Evolutionary conservation across 2,329 filamentous ascomycete genomes (phyloP), one percentile per base, ranked within the genome.

Genomic region (Setomelanomma holmii): DNA sequence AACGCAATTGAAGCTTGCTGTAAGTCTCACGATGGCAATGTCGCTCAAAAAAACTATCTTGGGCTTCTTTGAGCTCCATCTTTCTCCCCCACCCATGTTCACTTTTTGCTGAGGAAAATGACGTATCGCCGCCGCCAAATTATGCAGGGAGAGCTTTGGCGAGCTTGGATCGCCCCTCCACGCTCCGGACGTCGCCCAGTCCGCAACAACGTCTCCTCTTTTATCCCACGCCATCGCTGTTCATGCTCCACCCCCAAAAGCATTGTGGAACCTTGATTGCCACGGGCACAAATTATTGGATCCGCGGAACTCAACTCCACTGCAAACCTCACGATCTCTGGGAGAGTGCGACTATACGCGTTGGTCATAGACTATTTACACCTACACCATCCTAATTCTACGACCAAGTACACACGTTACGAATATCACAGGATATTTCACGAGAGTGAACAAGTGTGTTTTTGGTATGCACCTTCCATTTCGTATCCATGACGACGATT

Each of bases 111-210:
- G 49, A 52, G 49, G 44, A 49, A 45, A 20, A 65, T 70, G 67
- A 70, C 67, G 67, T 63, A 64, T 49, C 46, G 48, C 34, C 45
- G 53, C 42, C 48, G 45, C 46, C 24, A 52, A 52, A 30, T 48
- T 40, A 52, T 56, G 62, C 60, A 63, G 57, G 60, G 62, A 50
- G 49, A 60, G 61, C 55, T 62, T 56, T 58, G 57, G 50, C 61
- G 58, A 63, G 56, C 39, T 45, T 50, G 40, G 48, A 51, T 55
- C 47, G 44, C 42, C 54, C 47, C 42, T 49, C 40, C 47, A 45
- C 40, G 40, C 45, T 55, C 48, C 46, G 41, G 47, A 55, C 33
- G 21, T 44, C 44, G 44, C 23, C 38, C 50, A 21, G 35, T 57
- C 42, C 40, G 35, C 49, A 49, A 51, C 47, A 40, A 17, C 46